A percentile compares a stretch with the other conserved stretches of the same genome.
Evolutionary conservation across 1,284 basidiomycete species (phyloP).

Genomic region (Cryptococcus sp.): DNA sequence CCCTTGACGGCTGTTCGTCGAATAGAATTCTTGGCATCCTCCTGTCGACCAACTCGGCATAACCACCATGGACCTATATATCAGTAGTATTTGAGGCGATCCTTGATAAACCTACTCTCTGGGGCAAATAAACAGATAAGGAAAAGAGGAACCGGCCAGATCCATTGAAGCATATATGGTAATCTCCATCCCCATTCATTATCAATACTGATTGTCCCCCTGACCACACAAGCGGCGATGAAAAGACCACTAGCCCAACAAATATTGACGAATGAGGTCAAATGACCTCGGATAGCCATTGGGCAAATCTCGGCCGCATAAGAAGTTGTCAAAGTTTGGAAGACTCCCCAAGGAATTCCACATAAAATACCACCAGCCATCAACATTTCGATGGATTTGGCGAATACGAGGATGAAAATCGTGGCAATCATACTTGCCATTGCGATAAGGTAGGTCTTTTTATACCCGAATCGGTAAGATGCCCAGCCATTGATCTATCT

Average conservation of each 20-base stretch:
- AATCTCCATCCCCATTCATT: conserved; percentile 16
- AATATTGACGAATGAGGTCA: conserved; percentile 49
- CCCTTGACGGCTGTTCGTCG: conserved; percentile 6
- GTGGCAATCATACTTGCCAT: conserved; percentile 30
- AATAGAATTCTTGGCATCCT: conserved; percentile 16
- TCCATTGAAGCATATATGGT: conserved; percentile 32
- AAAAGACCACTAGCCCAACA: conserved; percentile 11
- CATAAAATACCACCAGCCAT: conserved; percentile 16
- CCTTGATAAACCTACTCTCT: conserved; percentile 12
- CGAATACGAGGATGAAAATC: conserved; percentile 43
- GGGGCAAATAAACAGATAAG: conserved; percentile 35
- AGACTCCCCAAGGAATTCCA: conserved; percentile 44
- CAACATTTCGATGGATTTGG: conserved; percentile 34
- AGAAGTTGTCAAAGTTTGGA: conserved; percentile 48
- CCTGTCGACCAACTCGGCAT: conserved; percentile 20
- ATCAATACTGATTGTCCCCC: conserved; percentile 13
- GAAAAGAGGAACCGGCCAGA: conserved; percentile 44
- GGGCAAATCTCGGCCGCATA: conserved; percentile 54
- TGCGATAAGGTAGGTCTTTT: conserved; percentile 36
- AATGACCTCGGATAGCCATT: conserved; percentile 49
- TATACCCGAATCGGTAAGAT: conserved; percentile 44
- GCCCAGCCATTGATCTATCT: conserved; percentile 41
- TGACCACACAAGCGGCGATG: conserved; percentile 43
- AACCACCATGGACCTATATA: conserved; percentile 22
- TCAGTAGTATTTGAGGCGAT: conserved; percentile 5